These are phyloP conservation scores for Pseudozyma sp. DNA, from an alignment of 1,284 basidiomycete genomes.

Conservation along the genomic window DNA sequence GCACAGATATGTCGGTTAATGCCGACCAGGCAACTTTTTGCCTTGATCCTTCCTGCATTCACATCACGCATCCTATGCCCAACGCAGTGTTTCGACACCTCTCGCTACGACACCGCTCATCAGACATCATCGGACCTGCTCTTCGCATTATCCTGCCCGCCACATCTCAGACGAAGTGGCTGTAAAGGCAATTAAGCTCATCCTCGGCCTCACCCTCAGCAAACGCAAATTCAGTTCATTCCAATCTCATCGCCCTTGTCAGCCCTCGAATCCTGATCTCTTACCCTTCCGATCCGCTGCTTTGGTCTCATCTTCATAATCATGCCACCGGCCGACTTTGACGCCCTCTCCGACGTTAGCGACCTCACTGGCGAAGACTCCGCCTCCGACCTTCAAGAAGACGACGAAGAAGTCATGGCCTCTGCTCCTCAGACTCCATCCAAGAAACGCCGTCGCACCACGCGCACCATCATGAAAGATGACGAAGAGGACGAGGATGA, in stretches of 20 bases:
- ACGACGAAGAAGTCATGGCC: slow-evolving; percentile 28
- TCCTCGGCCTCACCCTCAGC: too few relatives aligned
- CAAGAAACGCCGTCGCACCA: slow-evolving; percentile 31
- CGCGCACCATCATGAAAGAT: slow-evolving; percentile 6
- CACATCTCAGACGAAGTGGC: too few relatives aligned
- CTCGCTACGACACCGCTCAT: too few relatives aligned
- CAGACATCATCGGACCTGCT: too few relatives aligned
- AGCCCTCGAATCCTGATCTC: not conserved
- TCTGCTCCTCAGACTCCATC: slow-evolving; percentile 33
- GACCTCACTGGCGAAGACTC: slow-evolving; percentile 41
- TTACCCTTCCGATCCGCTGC: too few relatives aligned
- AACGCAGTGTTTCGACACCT: too few relatives aligned
- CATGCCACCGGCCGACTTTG: slow-evolving; percentile 29
- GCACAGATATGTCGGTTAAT: too few relatives aligned
- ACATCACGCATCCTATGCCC: too few relatives aligned
- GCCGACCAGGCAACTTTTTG: too few relatives aligned
- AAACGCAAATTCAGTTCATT: not conserved
- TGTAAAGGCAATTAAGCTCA: too few relatives aligned
- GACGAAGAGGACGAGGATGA: slow-evolving; percentile 34
- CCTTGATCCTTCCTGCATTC: too few relatives aligned
- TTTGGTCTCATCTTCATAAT: not conserved
- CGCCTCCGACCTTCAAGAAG: slow-evolving; percentile 4
- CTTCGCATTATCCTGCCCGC: too few relatives aligned
- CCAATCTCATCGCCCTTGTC: not conserved
- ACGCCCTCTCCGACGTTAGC: slow-evolving; percentile 39